These are phyloP conservation scores for Citrus glauca DNA, from an alignment of 345 rosid genomes.

Conservation along the genomic window DNA sequence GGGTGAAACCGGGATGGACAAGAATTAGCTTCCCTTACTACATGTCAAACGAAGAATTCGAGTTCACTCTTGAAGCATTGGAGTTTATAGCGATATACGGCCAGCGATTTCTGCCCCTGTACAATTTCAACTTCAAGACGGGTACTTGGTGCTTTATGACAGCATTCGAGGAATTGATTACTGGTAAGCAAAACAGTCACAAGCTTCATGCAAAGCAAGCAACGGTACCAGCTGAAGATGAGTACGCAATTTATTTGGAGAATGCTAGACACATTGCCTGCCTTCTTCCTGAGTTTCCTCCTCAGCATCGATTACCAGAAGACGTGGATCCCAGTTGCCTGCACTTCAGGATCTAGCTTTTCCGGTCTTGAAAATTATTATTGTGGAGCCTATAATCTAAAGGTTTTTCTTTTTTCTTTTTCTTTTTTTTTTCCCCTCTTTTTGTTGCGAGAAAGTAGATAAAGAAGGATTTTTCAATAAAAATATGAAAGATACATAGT, in stretches of 20 bases:
- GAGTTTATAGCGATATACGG: conserved; percentile 50
- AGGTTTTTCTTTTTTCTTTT: too few species aligned
- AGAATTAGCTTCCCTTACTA: conserved; percentile 68
- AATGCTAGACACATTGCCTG: conserved; percentile 31
- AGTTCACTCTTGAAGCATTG: conserved; percentile 44
- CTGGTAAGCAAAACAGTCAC: background rate
- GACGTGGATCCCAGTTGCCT: conserved; percentile 20
- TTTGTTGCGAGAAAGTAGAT: too few species aligned
- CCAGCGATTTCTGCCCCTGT: conserved; percentile 47
- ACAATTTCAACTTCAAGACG: conserved; percentile 33
- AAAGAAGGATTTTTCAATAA: too few species aligned
- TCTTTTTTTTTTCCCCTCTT: too few species aligned
- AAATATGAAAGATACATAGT: too few species aligned
- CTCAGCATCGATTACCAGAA: background rate
- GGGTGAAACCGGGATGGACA: conserved; percentile 30
- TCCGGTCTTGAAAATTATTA: background rate
- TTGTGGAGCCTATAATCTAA: background rate
- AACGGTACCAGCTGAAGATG: background rate
- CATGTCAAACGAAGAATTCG: conserved; percentile 47
- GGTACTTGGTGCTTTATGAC: conserved; percentile 44
- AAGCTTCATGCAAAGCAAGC: background rate
- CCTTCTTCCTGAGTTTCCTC: conserved; percentile 41
- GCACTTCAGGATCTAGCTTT: conserved; percentile 28
- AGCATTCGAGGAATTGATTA: conserved; percentile 12
- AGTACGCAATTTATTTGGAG: conserved; percentile 19